A percentile compares a stretch with the other conserved stretches of the same genome.
phyloP scores from a whole-genome alignment of 2,329 filamentous ascomycete species.

The Curvularia sp. region DNA sequence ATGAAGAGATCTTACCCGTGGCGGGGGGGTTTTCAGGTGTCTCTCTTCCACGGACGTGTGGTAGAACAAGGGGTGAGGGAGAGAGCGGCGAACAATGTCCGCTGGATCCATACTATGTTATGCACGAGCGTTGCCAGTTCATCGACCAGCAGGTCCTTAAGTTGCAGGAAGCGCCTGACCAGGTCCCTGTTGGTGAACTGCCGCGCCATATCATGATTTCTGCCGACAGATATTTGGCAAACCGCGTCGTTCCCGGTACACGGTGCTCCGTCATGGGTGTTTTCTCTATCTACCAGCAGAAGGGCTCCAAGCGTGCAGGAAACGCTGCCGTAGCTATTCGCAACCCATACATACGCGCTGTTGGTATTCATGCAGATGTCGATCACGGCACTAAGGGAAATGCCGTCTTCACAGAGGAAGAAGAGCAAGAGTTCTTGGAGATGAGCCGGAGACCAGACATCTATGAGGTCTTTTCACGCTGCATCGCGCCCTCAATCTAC shows the following conservation, averaged over 20 bases:
- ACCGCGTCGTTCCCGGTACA: constrained; percentile 92
- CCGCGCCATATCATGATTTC: constrained; percentile 94
- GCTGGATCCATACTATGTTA: constrained; percentile 92
- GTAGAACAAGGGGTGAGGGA: constrained; percentile 67
- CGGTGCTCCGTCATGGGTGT: constrained; percentile 95
- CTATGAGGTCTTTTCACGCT: constrained; percentile 88
- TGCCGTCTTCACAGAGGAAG: constrained; percentile 86
- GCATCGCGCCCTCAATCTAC: constrained; percentile 97
- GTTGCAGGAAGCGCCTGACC: constrained; percentile 94
- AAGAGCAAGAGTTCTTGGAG: constrained; percentile 95
- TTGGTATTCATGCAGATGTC: constrained; percentile 88
- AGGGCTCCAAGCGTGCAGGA: constrained; percentile 78
- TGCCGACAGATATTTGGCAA: constrained; percentile 94
- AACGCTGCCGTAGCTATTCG: constrained; percentile 90
- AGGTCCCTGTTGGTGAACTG: constrained; percentile 95
- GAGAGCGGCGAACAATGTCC: constrained; percentile 80
- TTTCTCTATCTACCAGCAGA: constrained; percentile 97
- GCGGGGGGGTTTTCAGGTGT: constrained; percentile 88
- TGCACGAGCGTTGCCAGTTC: constrained; percentile 92
- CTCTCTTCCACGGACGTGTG: constrained; percentile 81
- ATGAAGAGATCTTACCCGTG: constrained; percentile 73
- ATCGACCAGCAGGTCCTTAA: constrained; percentile 99
- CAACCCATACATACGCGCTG: constrained; percentile 91
- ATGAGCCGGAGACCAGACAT: constrained; percentile 89
- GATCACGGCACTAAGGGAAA: constrained; percentile 89